These are phyloP conservation scores for Emmonsia crescens DNA, from an alignment of 2,329 filamentous ascomycete species.

Conservation along the genomic window DNA sequence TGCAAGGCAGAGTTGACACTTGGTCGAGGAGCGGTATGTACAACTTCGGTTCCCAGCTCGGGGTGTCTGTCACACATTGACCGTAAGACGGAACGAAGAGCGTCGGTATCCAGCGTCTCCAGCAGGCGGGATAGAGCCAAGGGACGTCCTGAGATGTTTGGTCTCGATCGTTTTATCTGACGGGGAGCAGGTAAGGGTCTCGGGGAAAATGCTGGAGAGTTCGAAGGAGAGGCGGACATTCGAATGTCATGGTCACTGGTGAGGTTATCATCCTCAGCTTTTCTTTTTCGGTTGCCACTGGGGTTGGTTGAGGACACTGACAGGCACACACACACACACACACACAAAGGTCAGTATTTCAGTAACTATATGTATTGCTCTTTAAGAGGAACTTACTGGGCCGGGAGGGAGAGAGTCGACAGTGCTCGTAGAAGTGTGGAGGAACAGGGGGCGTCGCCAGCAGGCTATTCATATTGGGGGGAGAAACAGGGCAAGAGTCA, in stretches of 20 bases:
- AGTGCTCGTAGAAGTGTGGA: constrained; percentile 52
- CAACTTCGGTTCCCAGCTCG: constrained; percentile 73
- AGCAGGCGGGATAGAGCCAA: constrained; percentile 66
- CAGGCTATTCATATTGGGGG: constrained; percentile 49
- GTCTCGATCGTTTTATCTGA: constrained; percentile 56
- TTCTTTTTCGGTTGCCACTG: constrained; percentile 59
- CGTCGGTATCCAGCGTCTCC: constrained; percentile 78
- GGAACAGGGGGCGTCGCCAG: constrained; percentile 47
- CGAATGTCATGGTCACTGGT: constrained; percentile 55
- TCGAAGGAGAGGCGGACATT: constrained; percentile 81
- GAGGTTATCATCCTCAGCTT: constrained; percentile 61
- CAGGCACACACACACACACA: constrained; percentile 12
- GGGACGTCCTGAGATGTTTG: constrained; percentile 58
- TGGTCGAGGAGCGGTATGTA: constrained; percentile 74
- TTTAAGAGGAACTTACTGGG: constrained; percentile 40
- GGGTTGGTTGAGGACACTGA: constrained; percentile 31
- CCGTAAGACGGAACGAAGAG: constrained; percentile 76
- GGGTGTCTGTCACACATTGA: constrained; percentile 85
- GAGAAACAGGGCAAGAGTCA: constrained; percentile 2
- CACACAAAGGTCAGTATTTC: constrained; percentile 2
- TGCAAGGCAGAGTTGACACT: constrained; percentile 69
- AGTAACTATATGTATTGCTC: not conserved
- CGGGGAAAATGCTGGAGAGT: constrained; percentile 64
- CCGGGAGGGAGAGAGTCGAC: constrained; percentile 49
- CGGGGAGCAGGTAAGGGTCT: constrained; percentile 56